phyloP scores from a whole-genome alignment of 768 basidiomycete species.

The Lactarius pseudohatsudake region DNA sequence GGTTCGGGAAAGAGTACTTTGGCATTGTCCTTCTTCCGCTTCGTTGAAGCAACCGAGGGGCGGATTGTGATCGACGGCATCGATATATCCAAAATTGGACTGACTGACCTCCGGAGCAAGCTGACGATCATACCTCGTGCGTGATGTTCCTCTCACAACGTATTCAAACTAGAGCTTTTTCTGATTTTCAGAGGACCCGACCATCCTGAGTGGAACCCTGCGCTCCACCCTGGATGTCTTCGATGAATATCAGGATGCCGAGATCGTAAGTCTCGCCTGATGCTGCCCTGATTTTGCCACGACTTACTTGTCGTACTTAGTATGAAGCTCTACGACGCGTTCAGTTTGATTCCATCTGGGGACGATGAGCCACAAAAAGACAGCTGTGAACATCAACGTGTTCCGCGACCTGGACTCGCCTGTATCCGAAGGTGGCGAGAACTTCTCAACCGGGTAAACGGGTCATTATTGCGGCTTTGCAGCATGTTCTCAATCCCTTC shows the following conservation, averaged over 20 bases:
- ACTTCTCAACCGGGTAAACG: conserved; percentile 79
- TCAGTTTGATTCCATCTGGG: conserved; percentile 65
- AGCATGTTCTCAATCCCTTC: conserved; percentile 1
- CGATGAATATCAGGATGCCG: conserved; percentile 78
- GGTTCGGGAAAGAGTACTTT: conserved; percentile 75
- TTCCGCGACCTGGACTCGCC: conserved; percentile 73
- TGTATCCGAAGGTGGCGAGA: conserved; percentile 85
- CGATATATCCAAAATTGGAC: conserved; percentile 75
- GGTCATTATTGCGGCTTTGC: neutral
- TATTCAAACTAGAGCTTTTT: neutral
- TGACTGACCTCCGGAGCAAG: conserved; percentile 76
- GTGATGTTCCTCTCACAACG: conserved; percentile 31
- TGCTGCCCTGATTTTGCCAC: neutral
- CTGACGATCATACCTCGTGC: conserved; percentile 75
- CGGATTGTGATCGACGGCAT: conserved; percentile 73
- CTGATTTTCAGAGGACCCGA: conserved; percentile 71
- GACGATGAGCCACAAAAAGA: conserved; percentile 49
- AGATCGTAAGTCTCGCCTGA: conserved; percentile 56
- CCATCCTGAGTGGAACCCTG: conserved; percentile 79
- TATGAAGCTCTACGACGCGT: conserved; percentile 84
- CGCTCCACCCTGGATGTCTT: conserved; percentile 85
- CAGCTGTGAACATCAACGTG: conserved; percentile 65
- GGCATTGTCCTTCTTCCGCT: conserved; percentile 84
- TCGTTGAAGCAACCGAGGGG: conserved; percentile 83
- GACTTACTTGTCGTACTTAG: conserved; percentile 38